Base-by-base conservation (phyloP, 441 rosid genomes). In the Adansonia rubrostipa region DNA sequence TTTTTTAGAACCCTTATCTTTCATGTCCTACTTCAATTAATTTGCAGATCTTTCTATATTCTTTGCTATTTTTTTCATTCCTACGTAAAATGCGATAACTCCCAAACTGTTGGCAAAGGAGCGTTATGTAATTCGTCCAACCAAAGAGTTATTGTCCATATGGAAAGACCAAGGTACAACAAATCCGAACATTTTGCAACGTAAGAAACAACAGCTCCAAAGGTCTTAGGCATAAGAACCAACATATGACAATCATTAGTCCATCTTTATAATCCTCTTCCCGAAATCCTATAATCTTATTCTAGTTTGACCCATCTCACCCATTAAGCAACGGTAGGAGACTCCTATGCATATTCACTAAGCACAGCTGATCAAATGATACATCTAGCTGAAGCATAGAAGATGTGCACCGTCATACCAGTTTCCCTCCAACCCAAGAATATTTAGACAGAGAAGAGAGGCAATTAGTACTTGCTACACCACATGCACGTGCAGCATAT, bases 311-410 rank as follows among this genome's bases (percentile, higher is more conserved):
- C 63, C 13, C 0, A 20, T 40, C 0, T 44, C 67, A 13, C 19
- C 20, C 20, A 19, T 42, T 11, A 73, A 53, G 65, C 7, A 6
- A 58, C 54, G 7, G 71, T 63, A 17, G 40, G 17, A 63, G 47
- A 74, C 33, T 51, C 28, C 63, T 36, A 51, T 47, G 11, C 10
- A 51, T 51, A 64, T 6, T 48, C 57, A 28, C 28, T 50, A 56
- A 48, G 71, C 50, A 63, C 36, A 75, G 58, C 48, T 48, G 20
- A 48, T 50, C 45, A 45, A 63, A 17, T 64, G 63, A 42, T 10
- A 75, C n/a, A 62, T n/a, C 47, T 64, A 50, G 48, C 48, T 9
- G 33, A 54, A 54, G 75, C 62, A 71, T 50, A 71, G n/a, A 73
- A 57, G 4, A 57, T 45, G 36, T 5, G 3, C 6, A 57, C 14